Percentiles rank a stretch among this genome's conserved stretches.
Conservation (phyloP, 305 asterid genomes). For the Fraxinus latifolia region DNA sequence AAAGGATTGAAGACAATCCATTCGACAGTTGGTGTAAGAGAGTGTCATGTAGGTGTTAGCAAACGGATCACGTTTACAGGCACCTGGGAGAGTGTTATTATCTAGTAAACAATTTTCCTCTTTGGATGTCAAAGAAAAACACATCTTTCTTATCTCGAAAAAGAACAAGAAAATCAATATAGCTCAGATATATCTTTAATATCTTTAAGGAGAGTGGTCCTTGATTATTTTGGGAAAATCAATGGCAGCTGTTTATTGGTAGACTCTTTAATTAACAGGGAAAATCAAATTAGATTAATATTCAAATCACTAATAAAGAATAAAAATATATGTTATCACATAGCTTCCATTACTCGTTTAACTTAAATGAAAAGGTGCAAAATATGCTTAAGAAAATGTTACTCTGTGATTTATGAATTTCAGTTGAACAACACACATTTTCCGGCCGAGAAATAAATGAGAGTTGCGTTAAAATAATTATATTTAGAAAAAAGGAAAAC, state of each 20-base stretch:
- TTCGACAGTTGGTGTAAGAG: neutral
- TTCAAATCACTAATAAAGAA: neutral
- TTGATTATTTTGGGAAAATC: neutral
- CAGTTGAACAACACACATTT: neutral
- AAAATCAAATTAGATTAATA: neutral
- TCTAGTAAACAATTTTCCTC: neutral
- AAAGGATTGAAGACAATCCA: neutral
- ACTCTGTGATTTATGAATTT: neutral
- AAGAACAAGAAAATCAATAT: neutral
- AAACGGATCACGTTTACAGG: neutral
- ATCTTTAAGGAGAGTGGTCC: neutral
- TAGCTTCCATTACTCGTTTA: neutral
- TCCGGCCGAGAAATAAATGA: neutral
- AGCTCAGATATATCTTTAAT: neutral
- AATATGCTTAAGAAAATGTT: neutral
- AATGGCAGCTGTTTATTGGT: neutral
- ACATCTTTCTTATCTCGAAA: neutral
- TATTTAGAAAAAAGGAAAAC: neutral
- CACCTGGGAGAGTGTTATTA: neutral
- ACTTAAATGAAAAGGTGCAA: neutral
- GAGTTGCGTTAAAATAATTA: neutral
- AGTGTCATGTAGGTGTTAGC: neutral
- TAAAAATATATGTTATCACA: neutral
- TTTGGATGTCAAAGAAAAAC: neutral
- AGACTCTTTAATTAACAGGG: neutral